Percentiles rank a stretch among this genome's conserved stretches.
Evolutionary conservation across 2,329 filamentous ascomycete genomes (phyloP).

Genomic region (Calonectria pseudoturangicola): DNA sequence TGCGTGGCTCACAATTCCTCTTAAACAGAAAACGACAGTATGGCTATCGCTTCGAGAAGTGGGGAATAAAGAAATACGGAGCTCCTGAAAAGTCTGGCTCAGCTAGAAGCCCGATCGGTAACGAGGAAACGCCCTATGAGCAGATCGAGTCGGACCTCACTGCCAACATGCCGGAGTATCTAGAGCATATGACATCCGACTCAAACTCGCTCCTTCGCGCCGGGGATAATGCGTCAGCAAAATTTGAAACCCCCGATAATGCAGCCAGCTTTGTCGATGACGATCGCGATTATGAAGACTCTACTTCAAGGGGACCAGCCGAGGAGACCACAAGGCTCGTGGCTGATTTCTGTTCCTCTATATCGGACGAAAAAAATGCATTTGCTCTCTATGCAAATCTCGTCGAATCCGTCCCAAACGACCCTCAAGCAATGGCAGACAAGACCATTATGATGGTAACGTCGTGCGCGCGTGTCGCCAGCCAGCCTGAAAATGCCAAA

Average conservation of each 20-base stretch:
- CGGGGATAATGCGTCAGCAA: slow-evolving; percentile 23
- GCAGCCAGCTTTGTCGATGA: slow-evolving; percentile 19
- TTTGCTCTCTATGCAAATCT: slow-evolving; percentile 47
- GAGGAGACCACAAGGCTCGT: slow-evolving; percentile 49
- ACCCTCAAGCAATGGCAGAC: slow-evolving; percentile 22
- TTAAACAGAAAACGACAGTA: slow-evolving; percentile 55
- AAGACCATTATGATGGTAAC: slow-evolving; percentile 42
- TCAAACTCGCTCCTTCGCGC: slow-evolving; percentile 4
- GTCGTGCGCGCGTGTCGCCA: slow-evolving; percentile 48
- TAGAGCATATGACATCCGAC: background rate
- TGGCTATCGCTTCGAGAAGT: slow-evolving; percentile 56
- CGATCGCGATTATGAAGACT: slow-evolving; percentile 29
- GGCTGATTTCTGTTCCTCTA: slow-evolving; percentile 53
- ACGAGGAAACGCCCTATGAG: slow-evolving; percentile 29
- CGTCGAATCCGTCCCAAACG: slow-evolving; percentile 28
- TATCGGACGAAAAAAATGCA: slow-evolving; percentile 53
- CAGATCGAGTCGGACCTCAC: slow-evolving; percentile 8
- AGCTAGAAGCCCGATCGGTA: slow-evolving; percentile 11
- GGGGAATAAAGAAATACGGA: slow-evolving; percentile 54
- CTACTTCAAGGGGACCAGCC: slow-evolving; percentile 35
- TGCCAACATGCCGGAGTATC: background rate
- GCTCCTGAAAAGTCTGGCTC: slow-evolving; percentile 36
- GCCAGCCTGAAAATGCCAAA: slow-evolving; percentile 43
- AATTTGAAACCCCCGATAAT: slow-evolving; percentile 14
- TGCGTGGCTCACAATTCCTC: background rate